Conservation (phyloP, 768 basidiomycete genomes). For the Collybia nuda region DNA sequence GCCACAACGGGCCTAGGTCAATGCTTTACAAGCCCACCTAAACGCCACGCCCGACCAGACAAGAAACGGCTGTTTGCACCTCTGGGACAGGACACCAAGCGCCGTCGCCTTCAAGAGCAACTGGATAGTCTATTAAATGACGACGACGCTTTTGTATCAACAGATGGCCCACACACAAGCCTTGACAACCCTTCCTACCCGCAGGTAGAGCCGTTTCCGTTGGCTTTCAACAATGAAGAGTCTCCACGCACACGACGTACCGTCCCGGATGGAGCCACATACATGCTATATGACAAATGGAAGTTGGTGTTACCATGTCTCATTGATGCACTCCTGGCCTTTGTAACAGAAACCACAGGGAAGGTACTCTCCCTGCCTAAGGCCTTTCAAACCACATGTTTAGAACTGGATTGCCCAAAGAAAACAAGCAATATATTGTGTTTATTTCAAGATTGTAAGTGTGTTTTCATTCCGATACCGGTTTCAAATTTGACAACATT, state of each 20-base stretch:
- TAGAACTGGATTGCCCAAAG: background rate
- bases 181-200: background rate
- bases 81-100: background rate
- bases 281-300: slow-evolving; percentile 1
- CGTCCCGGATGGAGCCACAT: background rate
- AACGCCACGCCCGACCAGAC: background rate
- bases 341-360: background rate
- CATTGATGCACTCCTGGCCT: background rate
- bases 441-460: slow-evolving; percentile 3
- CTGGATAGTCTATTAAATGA: background rate
- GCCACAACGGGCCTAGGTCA: background rate
- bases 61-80: background rate
- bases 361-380: background rate
- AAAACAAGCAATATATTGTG: background rate
- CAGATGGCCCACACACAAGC: background rate
- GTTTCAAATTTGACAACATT: background rate
- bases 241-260: background rate
- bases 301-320: background rate
- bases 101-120: background rate
- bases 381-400: background rate
- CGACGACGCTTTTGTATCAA: background rate
- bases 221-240: background rate
- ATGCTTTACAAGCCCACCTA: background rate
- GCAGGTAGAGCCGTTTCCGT: background rate
- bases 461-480: background rate